phyloP scores from a whole-genome alignment of 2,329 filamentous ascomycete genomes.

The Fusarium annulatum region DNA sequence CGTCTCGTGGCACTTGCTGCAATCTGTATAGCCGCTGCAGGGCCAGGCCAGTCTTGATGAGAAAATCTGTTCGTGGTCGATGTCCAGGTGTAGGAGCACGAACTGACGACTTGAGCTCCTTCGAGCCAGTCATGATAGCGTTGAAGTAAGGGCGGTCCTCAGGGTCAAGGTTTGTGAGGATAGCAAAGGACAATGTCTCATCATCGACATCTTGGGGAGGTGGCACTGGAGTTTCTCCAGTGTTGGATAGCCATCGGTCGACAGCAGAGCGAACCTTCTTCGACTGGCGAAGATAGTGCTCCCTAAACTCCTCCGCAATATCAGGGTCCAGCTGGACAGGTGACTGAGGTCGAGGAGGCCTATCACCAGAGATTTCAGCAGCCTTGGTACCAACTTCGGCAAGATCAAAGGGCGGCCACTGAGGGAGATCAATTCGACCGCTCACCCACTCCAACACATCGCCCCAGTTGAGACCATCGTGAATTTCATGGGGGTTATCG shows the following conservation, averaged over 20 bases:
- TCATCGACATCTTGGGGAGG: conserved; percentile 92
- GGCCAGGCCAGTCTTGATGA: conserved; percentile 80
- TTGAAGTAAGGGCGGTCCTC: conserved; percentile 85
- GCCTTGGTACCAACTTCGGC: conserved; percentile 70
- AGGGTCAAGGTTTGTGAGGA: conserved; percentile 84
- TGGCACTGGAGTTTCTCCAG: conserved; percentile 77
- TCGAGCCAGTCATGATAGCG: conserved; percentile 74
- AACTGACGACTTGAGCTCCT: conserved; percentile 64
- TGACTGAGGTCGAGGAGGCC: conserved; percentile 66
- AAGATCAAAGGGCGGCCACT: conserved; percentile 89
- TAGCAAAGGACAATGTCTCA: conserved; percentile 92
- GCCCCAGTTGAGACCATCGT: conserved; percentile 88
- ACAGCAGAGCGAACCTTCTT: conserved; percentile 93
- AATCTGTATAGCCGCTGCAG: conserved; percentile 89
- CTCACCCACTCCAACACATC: conserved; percentile 94
- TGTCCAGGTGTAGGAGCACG: conserved; percentile 77
- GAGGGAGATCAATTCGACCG: conserved; percentile 84
- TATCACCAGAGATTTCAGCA: conserved; percentile 69
- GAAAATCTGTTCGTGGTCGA: conserved; percentile 75
- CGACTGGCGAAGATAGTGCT: conserved; percentile 91
- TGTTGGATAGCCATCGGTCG: conserved; percentile 87
- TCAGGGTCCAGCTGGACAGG: conserved; percentile 87
- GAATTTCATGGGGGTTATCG: conserved; percentile 68
- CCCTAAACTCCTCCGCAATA: conserved; percentile 91
- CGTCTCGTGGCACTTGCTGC: conserved; percentile 77